Conservation (phyloP, 2,329 filamentous ascomycete species). For the Kalaharituber pfeilii region DNA sequence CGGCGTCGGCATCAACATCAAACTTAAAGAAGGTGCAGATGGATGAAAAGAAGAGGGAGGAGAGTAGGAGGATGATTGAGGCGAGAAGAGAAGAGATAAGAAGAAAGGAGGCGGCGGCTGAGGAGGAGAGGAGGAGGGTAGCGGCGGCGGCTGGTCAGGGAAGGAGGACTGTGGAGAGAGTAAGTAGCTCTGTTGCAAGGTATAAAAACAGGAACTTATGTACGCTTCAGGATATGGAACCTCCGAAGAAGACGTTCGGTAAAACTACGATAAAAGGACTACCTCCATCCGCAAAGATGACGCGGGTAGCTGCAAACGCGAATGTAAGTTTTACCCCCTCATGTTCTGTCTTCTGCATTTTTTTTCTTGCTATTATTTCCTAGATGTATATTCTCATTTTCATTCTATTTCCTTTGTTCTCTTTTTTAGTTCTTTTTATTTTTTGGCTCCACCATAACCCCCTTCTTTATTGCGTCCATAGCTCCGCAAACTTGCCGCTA, state of each 20-base stretch:
- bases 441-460: background rate
- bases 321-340: background rate
- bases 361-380: too few relatives aligned
- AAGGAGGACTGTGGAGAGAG: constrained; percentile 9
- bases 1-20: background rate
- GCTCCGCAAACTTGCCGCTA: background rate
- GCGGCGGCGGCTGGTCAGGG: constrained; percentile 29
- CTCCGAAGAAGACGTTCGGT: background rate
- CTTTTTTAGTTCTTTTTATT: background rate
- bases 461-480: background rate
- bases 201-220: background rate
- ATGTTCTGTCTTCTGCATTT: background rate
- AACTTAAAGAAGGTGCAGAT: constrained; percentile 49
- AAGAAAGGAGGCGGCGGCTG: constrained; percentile 34
- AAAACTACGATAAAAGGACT: background rate
- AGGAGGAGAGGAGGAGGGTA: constrained; percentile 43
- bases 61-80: constrained; percentile 66
- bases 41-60: constrained; percentile 58
- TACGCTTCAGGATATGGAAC: background rate
- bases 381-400: too few relatives aligned
- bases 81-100: constrained; percentile 54
- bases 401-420: too few relatives aligned
- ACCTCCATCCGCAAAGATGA: background rate
- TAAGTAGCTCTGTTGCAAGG: background rate
- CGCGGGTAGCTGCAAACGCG: background rate